Percentiles rank a stretch among this genome's conserved stretches.
Evolutionary conservation across 139 green algal genomes (phyloP).

Genomic region (Zygnema circumcarinatum): DNA sequence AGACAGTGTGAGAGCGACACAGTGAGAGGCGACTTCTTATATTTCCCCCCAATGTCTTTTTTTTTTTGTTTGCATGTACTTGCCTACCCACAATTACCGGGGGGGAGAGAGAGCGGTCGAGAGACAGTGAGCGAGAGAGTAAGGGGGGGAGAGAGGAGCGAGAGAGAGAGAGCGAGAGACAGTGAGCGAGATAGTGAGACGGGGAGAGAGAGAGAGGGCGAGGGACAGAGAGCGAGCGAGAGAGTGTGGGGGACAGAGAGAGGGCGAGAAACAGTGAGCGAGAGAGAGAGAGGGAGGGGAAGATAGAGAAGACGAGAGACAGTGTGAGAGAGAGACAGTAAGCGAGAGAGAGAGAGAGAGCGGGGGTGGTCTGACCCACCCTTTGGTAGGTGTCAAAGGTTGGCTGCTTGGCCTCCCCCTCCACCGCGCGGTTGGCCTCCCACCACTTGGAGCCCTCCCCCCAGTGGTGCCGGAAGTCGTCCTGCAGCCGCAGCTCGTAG

Average conservation of each 20-base stretch:
- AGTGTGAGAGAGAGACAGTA: background rate
- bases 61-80: background rate
- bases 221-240: background rate
- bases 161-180: background rate
- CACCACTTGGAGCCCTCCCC: background rate
- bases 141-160: background rate
- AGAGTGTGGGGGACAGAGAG: background rate
- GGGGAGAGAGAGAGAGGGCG: background rate
- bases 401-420: background rate
- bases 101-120: background rate
- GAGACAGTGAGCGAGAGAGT: background rate
- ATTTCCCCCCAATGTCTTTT: background rate
- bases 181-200: background rate
- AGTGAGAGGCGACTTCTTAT: background rate
- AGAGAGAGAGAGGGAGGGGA: background rate
- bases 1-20: background rate
- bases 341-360: background rate
- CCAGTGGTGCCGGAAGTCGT: slow-evolving; percentile 11
- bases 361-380: background rate
- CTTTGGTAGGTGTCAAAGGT: background rate
- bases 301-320: background rate
- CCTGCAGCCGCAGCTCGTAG: slow-evolving; percentile 1
- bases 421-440: background rate
- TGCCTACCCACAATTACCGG: too few species aligned
- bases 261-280: background rate